Conservation (phyloP, 192 early-diverging fungal species). For the Entophlyctis helioformis region DNA sequence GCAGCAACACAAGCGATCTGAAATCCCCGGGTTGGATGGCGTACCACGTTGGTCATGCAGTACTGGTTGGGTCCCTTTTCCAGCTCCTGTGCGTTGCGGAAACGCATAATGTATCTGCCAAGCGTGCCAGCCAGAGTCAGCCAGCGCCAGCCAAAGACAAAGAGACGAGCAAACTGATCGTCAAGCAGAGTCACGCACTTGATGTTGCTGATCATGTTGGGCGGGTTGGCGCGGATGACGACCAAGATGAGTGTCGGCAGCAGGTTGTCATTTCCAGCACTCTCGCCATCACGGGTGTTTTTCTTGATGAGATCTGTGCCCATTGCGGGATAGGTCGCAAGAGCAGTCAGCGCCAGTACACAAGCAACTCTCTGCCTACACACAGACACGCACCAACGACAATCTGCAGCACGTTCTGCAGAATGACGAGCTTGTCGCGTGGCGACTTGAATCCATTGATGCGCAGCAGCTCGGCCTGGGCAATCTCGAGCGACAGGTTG, state of each 20-base stretch:
- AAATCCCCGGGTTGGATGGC: too few species aligned
- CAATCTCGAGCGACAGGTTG: slow-evolving; percentile 24
- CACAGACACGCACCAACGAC: slow-evolving; percentile 14
- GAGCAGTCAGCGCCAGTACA: too few species aligned
- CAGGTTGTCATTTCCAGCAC: slow-evolving; percentile 29
- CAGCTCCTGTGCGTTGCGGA: slow-evolving; percentile 26
- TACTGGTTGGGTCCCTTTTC: slow-evolving; percentile 32
- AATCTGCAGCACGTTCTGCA: slow-evolving; percentile 25
- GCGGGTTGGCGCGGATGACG: slow-evolving; percentile 30
- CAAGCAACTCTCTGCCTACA: slow-evolving; percentile 1
- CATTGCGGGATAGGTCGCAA: too few species aligned
- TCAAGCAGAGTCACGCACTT: slow-evolving; percentile 13
- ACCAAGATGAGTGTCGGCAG: slow-evolving; percentile 33
- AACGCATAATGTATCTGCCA: slow-evolving; percentile 30
- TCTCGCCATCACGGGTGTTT: slow-evolving; percentile 9
- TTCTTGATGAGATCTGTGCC: slow-evolving; percentile 22
- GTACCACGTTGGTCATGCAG: slow-evolving; percentile 33
- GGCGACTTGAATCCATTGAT: slow-evolving; percentile 35
- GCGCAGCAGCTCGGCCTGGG: slow-evolving; percentile 25
- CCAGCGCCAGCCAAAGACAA: not conserved
- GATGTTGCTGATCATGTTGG: slow-evolving; percentile 41
- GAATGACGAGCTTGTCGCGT: slow-evolving; percentile 27
- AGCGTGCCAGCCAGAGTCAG: not conserved
- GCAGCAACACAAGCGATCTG: not conserved
- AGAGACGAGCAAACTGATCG: not conserved